Base-by-base conservation (phyloP, 2,329 filamentous ascomycete genomes). In the Paecilomyces dactylethromorphus region DNA sequence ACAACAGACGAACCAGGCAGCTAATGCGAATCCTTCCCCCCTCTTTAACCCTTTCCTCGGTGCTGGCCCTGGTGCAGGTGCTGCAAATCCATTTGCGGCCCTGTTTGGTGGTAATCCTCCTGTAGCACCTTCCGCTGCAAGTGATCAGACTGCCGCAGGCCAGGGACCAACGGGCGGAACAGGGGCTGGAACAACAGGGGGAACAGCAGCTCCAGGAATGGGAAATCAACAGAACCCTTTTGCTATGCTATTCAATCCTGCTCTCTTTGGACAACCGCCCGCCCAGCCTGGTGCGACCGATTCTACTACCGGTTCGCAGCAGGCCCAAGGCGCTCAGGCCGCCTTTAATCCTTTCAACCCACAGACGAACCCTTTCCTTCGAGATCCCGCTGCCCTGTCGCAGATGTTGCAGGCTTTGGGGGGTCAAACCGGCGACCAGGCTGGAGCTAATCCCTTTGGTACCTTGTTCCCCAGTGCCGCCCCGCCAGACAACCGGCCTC, bases 401-500 rank as follows among this genome's bases (percentile, higher is more conserved):
- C 77, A 84, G 59, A 78, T 85, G 74, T 78, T 87, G 76, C 79
- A 81, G 58, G 70, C 74, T 5, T 73, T 82, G 65, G 76, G 76
- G 57, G 76, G 74, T 52, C 71, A 70, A 45, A 67, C 66, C 11
- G 74, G 68, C 53, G 70, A 45, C 39, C 39, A 69, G 3, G 67
- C 69, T 18, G 74, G 70, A 29, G 71, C 74, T 49, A 73, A 82
- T 56, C 79, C 81, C 8, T 72, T 72, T 64, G 77, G 68, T 58
- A 69, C 74, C 51, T 75, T 85, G 58, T 81, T 79, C 35, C 83
- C 84, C 82, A 70, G 70, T 26, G 74, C 83, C 12, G 76, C 84
- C 18, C 89, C 91, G 4, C 76, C 83, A 2, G 94, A 99, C 76
- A 96, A 83, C 69, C 84, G 93, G 62, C 92, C 94, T 3, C 93